Conservation (phyloP, 108 stramenopile genomes). For the Chaetoceros muelleri region DNA sequence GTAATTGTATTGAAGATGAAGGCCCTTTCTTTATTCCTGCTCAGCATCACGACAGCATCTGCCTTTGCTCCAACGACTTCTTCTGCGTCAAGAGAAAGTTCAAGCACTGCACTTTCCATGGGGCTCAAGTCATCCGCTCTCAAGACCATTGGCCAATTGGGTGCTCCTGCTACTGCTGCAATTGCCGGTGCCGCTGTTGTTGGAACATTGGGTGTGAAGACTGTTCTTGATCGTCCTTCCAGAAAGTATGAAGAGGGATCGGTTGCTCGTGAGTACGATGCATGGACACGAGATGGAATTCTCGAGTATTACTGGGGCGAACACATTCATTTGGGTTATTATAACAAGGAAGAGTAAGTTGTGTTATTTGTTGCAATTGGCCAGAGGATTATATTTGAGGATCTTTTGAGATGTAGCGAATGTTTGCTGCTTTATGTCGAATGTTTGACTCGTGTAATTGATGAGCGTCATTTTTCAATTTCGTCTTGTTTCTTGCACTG, state of each 20-base stretch:
- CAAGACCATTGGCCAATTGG: conserved; percentile 4
- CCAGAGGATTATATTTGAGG: no score
- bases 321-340: conserved; percentile 97
- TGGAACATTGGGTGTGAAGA: conserved; percentile 51
- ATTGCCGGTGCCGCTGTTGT: conserved; percentile 45
- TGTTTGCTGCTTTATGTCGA: conserved; percentile 6
- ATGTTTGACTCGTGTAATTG: neutral
- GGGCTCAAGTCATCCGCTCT: conserved; percentile 19
- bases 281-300: conserved; percentile 91
- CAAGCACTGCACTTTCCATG: conserved; percentile 25
- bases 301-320: conserved; percentile 98
- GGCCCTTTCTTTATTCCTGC: no score
- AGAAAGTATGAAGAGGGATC: conserved; percentile 66
- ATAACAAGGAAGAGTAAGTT: conserved; percentile 39
- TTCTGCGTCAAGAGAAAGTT: conserved; percentile 1
- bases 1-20: no score
- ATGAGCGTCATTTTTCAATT: neutral
- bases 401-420: no score
- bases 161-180: conserved; percentile 21
- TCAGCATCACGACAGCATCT: no score
- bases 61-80: neutral
- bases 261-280: conserved; percentile 84
- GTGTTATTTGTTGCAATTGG: conserved; percentile 1
- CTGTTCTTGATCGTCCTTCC: conserved; percentile 63
- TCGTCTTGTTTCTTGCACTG: neutral